Evolutionary conservation across 2,329 filamentous ascomycete genomes (phyloP).

Genomic region (Cryphonectria parasitica): DNA sequence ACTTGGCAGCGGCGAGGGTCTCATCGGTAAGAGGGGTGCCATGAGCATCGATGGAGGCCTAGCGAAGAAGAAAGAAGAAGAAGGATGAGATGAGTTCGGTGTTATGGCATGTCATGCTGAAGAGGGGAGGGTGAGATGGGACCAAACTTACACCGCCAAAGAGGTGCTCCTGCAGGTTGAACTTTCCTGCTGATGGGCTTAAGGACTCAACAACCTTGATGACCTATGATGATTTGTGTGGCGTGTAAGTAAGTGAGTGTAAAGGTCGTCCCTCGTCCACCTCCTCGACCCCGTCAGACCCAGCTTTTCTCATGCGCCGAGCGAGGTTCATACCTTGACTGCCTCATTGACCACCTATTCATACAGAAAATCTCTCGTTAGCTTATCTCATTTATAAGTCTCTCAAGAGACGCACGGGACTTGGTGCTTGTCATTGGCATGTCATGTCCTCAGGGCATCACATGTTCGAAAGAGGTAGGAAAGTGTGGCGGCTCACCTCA

Average conservation of each 20-base stretch:
- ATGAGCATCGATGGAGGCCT: conserved; percentile 48
- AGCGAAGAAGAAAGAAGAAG: neutral
- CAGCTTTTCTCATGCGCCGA: conserved; percentile 6
- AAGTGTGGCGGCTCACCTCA: conserved; percentile 61
- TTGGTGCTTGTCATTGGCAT: neutral
- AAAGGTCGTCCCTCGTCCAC: no score
- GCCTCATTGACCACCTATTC: conserved; percentile 78
- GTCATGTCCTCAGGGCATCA: neutral
- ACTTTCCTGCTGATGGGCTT: conserved; percentile 71
- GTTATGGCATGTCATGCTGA: conserved; percentile 5
- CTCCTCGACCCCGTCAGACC: neutral
- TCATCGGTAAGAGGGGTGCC: conserved; percentile 48
- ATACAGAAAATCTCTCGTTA: conserved; percentile 25
- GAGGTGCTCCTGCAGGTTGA: conserved; percentile 88
- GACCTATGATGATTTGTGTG: conserved; percentile 42
- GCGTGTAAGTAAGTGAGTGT: conserved; percentile 1
- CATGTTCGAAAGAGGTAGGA: neutral
- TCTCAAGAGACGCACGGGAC: neutral
- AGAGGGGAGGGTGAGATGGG: neutral
- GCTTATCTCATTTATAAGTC: conserved; percentile 22
- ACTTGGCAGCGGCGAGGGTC: conserved; percentile 45
- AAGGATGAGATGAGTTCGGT: neutral
- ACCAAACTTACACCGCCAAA: conserved; percentile 79
- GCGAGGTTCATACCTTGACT: conserved; percentile 67
- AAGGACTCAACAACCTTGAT: conserved; percentile 77